Conservation (phyloP, 352 stramenopile genomes). For the Lagenidium sp. region DNA sequence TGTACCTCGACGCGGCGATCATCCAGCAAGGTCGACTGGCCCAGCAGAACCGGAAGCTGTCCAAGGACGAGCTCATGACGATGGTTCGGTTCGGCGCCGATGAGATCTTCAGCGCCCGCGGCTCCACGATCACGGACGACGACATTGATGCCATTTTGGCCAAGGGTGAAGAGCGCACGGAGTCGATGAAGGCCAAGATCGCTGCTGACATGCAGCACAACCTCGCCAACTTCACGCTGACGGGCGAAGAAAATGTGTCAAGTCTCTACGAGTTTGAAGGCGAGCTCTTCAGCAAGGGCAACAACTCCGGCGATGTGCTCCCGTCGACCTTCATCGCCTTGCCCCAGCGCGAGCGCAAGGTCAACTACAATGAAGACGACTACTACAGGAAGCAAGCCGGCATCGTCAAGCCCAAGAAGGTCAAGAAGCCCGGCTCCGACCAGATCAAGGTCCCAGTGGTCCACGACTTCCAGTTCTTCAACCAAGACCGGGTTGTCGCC, state of each 20-base stretch:
- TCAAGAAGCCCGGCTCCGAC: slow-evolving; percentile 83
- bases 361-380: slow-evolving; percentile 96
- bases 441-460: slow-evolving; percentile 85
- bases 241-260: slow-evolving; percentile 84
- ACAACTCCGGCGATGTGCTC: slow-evolving; percentile 59
- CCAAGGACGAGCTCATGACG: slow-evolving; percentile 97
- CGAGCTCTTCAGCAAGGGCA: slow-evolving; percentile 86
- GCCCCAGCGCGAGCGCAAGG: slow-evolving; percentile 81
- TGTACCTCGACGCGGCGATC: slow-evolving; percentile 98
- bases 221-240: slow-evolving; percentile 93
- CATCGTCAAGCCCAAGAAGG: slow-evolving; percentile 76
- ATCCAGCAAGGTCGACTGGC: slow-evolving; percentile 98
- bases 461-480: slow-evolving; percentile 95
- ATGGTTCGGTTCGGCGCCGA: slow-evolving; percentile 91
- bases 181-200: slow-evolving; percentile 84
- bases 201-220: slow-evolving; percentile 93
- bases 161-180: slow-evolving; percentile 86
- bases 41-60: slow-evolving; percentile 87
- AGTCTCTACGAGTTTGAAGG: slow-evolving; percentile 86
- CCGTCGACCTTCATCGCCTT: slow-evolving; percentile 88
- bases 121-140: slow-evolving; percentile 88
- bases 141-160: slow-evolving; percentile 90
- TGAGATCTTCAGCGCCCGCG: slow-evolving; percentile 84
- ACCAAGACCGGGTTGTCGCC: slow-evolving; percentile 83
- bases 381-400: slow-evolving; percentile 90